Evolutionary conservation across 73 alveolate genomes (phyloP).

Genomic region (Stentor roeselii): DNA sequence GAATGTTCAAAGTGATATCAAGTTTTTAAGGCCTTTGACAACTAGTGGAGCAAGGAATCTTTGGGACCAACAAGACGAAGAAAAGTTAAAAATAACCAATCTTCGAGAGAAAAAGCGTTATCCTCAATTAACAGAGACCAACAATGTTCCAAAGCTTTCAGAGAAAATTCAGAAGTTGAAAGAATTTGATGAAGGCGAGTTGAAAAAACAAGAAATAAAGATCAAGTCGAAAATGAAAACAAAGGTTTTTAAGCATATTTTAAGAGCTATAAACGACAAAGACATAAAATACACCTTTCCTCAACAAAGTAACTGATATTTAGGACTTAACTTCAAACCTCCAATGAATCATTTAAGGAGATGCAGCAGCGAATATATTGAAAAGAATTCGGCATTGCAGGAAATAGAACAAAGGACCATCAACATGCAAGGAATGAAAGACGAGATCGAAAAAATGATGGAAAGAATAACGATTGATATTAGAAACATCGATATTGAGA

Average conservation of each 20-base stretch:
- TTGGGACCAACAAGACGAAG: slow-evolving; percentile 19
- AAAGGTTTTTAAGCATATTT: not conserved
- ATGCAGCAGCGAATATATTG: not conserved
- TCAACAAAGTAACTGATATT: not conserved
- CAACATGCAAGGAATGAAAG: not conserved
- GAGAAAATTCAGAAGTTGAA: not conserved
- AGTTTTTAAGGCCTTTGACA: not conserved
- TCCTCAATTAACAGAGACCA: not conserved
- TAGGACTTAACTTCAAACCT: slow-evolving; percentile 2
- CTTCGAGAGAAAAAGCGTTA: not conserved
- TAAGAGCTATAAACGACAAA: slow-evolving; percentile 6
- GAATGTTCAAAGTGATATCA: slow-evolving; percentile 3
- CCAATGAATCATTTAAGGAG: not conserved
- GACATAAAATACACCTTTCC: not conserved
- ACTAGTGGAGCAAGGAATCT: not conserved
- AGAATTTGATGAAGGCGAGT: not conserved
- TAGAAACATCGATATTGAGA: slow-evolving; percentile 8
- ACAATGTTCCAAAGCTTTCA: not conserved
- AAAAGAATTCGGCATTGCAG: not conserved
- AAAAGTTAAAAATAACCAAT: not conserved
- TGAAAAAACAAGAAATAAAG: not conserved
- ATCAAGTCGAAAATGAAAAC: slow-evolving; percentile 26
- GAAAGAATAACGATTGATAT: not conserved
- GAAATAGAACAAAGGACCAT: not conserved
- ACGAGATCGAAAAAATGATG: slow-evolving; percentile 2